A percentile compares a stretch with the other conserved stretches of the same genome.
Conservation (phyloP, 495 filamentous ascomycete species). For the Trichoderma asperelloides region DNA sequence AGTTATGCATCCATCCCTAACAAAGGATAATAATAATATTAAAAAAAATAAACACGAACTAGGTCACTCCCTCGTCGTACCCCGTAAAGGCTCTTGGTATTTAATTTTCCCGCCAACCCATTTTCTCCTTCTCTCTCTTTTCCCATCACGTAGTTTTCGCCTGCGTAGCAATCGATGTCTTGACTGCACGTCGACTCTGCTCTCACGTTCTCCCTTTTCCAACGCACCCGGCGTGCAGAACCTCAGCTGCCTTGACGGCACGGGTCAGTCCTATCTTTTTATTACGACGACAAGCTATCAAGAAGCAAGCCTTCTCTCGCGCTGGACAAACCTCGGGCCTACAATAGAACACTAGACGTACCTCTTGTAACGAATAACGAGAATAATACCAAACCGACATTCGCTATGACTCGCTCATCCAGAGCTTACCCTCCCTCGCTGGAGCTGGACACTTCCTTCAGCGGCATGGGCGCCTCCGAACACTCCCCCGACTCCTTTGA, state of each 20-base stretch:
- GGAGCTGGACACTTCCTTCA: conserved; percentile 3
- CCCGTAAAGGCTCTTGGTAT: not conserved
- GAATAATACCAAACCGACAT: not conserved
- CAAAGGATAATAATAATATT: not conserved
- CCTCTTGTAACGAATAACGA: not conserved
- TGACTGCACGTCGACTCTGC: not conserved
- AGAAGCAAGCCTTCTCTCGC: conserved; percentile 1
- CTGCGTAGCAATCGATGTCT: not conserved
- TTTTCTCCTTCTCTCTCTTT: not conserved
- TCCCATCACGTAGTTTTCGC: not conserved
- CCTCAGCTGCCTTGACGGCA: conserved; percentile 7
- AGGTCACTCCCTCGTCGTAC: not conserved
- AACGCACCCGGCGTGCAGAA: conserved; percentile 4
- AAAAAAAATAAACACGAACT: not conserved
- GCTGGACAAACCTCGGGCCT: not conserved
- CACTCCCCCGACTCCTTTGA: not conserved
- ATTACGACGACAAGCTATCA: not conserved
- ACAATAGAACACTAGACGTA: not conserved
- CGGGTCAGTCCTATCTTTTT: conserved; percentile 4
- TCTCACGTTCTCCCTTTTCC: not conserved
- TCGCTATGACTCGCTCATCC: not conserved
- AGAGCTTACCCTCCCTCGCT: not conserved
- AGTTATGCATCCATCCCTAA: not conserved
- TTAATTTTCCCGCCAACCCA: not conserved
- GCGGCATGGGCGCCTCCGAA: not conserved